Conservation (phyloP, 2,329 filamentous ascomycete genomes). For the Thielaviopsis euricoi region DNA sequence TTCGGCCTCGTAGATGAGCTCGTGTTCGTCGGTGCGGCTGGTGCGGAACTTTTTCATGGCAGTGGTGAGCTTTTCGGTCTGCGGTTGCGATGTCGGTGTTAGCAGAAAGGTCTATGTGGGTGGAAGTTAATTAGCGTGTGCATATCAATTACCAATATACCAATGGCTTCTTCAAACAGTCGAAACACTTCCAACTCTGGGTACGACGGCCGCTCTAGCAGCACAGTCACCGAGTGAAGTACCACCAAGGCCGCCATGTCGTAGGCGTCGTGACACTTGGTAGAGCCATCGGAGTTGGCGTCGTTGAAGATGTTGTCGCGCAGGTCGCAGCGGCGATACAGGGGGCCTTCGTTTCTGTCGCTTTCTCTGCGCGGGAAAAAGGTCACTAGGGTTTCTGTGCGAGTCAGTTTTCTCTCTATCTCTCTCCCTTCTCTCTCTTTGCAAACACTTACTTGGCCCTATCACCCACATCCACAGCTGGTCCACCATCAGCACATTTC, state of each 20-base stretch:
- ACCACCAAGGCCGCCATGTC: constrained; percentile 47
- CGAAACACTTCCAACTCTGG: constrained; percentile 46
- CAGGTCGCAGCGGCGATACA: constrained; percentile 44
- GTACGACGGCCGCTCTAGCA: constrained; percentile 42
- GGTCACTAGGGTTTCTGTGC: constrained; percentile 31
- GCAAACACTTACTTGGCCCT: constrained; percentile 28
- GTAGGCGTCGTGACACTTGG: constrained; percentile 42
- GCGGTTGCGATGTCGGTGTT: too few species aligned
- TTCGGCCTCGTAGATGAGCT: constrained; percentile 22
- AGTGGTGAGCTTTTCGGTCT: constrained; percentile 46
- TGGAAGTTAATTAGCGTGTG: not conserved
- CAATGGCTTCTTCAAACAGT: constrained; percentile 50
- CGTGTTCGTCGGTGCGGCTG: constrained; percentile 34
- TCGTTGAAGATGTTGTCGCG: constrained; percentile 50
- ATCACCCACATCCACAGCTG: constrained; percentile 47
- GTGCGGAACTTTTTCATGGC: constrained; percentile 46
- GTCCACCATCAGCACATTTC: constrained; percentile 50
- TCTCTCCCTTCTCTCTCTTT: too few species aligned
- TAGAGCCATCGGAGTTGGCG: constrained; percentile 45
- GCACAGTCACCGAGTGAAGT: constrained; percentile 43
- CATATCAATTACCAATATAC: constrained; percentile 31
- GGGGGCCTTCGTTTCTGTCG: constrained; percentile 34
- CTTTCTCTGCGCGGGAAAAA: constrained; percentile 41
- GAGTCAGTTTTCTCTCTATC: not conserved
- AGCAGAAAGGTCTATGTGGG: too few species aligned